Percentiles rank a stretch among this genome's conserved stretches.
Evolutionary conservation across 2,329 filamentous ascomycete genomes (phyloP).

Genomic region (Aspergillus bombycis): DNA sequence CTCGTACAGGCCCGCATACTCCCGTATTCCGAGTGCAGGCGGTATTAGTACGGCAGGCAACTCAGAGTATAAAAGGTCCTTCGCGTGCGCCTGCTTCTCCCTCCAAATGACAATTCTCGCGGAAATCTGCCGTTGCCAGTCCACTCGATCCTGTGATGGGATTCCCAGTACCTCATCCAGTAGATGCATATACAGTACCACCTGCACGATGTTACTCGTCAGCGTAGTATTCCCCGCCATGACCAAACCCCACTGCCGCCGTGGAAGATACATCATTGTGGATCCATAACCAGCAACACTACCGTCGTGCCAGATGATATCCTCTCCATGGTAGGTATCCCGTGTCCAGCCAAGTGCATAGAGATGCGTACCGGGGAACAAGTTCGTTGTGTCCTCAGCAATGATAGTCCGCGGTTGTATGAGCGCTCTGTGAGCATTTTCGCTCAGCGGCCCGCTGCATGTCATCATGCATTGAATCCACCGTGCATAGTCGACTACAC

Average conservation of each 20-base stretch:
- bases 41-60: neutral
- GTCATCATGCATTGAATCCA: conserved; percentile 35
- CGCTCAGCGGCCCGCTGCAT: conserved; percentile 28
- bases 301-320: neutral
- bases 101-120: neutral
- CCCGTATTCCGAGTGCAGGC: neutral
- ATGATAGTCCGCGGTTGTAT: conserved; percentile 27
- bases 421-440: conserved; percentile 27
- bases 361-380: neutral
- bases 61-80: neutral
- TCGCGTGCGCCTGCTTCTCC: neutral
- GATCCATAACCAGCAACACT: neutral
- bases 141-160: neutral
- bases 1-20: neutral
- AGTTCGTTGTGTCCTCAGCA: neutral
- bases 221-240: conserved; percentile 1
- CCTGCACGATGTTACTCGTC: neutral
- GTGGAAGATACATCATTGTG: neutral
- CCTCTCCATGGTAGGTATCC: neutral
- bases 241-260: neutral
- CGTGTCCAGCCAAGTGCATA: neutral
- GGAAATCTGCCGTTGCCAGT: neutral
- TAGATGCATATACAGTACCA: neutral
- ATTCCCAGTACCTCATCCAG: neutral
- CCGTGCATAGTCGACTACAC: conserved; percentile 34